Evolutionary conservation across 768 basidiomycete species (phyloP).

Genomic region (Boletus insuetus): DNA sequence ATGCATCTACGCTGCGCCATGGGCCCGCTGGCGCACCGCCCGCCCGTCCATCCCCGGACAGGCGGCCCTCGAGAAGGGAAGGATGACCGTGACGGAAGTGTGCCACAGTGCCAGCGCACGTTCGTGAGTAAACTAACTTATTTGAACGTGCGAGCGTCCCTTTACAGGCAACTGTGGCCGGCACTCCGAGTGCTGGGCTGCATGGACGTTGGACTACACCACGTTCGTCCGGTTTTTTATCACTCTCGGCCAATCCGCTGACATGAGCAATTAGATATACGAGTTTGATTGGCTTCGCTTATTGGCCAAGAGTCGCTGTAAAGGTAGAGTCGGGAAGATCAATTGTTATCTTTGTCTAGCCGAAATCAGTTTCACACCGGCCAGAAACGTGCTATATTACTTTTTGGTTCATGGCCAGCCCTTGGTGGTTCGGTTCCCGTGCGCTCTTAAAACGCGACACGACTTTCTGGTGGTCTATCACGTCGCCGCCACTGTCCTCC

Average conservation of each 20-base stretch:
- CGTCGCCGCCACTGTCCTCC: slow-evolving; percentile 18
- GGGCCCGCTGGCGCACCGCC: background rate
- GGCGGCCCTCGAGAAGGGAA: background rate
- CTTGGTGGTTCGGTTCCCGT: slow-evolving; percentile 15
- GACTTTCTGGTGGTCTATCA: slow-evolving; percentile 11
- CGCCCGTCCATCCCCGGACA: too few species aligned
- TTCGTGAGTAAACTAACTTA: slow-evolving; percentile 1
- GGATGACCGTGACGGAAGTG: background rate
- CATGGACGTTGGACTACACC: background rate
- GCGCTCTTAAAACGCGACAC: slow-evolving; percentile 23
- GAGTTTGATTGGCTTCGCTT: background rate
- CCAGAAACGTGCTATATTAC: slow-evolving; percentile 24
- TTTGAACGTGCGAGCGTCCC: slow-evolving; percentile 9
- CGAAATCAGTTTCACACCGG: slow-evolving; percentile 21
- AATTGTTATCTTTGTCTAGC: slow-evolving; percentile 17
- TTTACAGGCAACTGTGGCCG: background rate
- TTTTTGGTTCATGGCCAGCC: slow-evolving; percentile 8
- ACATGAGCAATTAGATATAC: background rate
- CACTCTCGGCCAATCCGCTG: background rate
- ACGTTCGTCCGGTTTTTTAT: slow-evolving; percentile 15
- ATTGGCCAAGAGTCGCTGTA: slow-evolving; percentile 6
- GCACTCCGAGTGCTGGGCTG: background rate
- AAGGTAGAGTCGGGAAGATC: slow-evolving; percentile 6
- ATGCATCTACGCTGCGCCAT: too few species aligned
- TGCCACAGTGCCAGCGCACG: slow-evolving; percentile 13